phyloP scores from a whole-genome alignment of 2,329 filamentous ascomycete species.

The Aspergillus sclerotialis region DNA sequence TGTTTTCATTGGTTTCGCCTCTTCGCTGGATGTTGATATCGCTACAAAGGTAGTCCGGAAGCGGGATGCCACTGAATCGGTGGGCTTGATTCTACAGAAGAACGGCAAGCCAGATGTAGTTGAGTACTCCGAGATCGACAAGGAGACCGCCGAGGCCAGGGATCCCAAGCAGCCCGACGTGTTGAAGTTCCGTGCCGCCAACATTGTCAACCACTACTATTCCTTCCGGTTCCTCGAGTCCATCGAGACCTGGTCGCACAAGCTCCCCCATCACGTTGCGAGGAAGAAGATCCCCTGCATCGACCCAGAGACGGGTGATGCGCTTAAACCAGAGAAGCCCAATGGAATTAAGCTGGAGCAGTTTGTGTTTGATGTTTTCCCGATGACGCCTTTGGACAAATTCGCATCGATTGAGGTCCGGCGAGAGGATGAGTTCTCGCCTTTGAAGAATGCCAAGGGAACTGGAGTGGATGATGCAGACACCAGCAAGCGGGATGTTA shows the following conservation, averaged over 20 bases:
- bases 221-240: constrained; percentile 86
- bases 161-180: constrained; percentile 73
- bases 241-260: constrained; percentile 78
- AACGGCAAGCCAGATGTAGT: constrained; percentile 96
- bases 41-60: constrained; percentile 99
- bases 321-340: constrained; percentile 84
- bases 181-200: constrained; percentile 93
- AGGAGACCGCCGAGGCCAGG: constrained; percentile 77
- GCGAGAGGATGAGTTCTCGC: constrained; percentile 96
- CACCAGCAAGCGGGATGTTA: constrained; percentile 84
- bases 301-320: constrained; percentile 68
- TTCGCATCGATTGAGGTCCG: constrained; percentile 95
- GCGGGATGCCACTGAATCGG: constrained; percentile 90
- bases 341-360: constrained; percentile 99
- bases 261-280: constrained; percentile 90
- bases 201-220: constrained; percentile 99
- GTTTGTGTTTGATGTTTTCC: constrained; percentile 98
- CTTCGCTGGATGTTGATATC: constrained; percentile 82
- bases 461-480: constrained; percentile 90
- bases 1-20: constrained; percentile 88
- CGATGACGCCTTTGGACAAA: constrained; percentile 73
- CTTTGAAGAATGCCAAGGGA: constrained; percentile 82
- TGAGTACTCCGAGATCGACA: constrained; percentile 96
- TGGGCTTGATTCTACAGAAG: constrained; percentile 89
- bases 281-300: constrained; percentile 95